Conservation (phyloP, 805 yeast genomes). For the Teunomyces atbi region DNA sequence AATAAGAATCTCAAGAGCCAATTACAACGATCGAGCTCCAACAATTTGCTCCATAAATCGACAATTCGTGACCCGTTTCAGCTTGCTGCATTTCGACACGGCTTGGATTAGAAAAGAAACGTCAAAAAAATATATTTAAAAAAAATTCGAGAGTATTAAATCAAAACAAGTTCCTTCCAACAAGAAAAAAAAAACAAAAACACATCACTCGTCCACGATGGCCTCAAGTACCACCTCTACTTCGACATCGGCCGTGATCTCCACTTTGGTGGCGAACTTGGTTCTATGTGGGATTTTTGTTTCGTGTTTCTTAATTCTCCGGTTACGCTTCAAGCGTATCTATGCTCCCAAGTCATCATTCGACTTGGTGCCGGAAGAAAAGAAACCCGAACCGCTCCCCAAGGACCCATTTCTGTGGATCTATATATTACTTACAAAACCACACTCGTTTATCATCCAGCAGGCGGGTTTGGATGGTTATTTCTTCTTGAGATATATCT, state of each 20-base stretch:
- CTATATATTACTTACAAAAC: constrained; percentile 55
- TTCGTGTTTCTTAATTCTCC: constrained; percentile 57
- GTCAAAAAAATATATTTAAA: background rate
- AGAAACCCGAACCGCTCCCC: constrained; percentile 73
- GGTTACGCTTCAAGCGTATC: constrained; percentile 67
- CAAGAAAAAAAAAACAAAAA: background rate
- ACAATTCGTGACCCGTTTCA: background rate
- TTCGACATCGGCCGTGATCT: constrained; percentile 72
- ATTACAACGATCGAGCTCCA: too few relatives aligned
- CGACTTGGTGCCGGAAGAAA: constrained; percentile 55
- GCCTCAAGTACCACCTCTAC: constrained; percentile 29
- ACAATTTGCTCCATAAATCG: too few relatives aligned
- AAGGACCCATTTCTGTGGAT: constrained; percentile 72
- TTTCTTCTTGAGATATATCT: constrained; percentile 78
- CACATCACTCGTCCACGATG: constrained; percentile 16
- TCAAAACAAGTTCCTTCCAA: background rate
- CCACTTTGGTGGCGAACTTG: constrained; percentile 69
- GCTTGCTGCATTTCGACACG: background rate
- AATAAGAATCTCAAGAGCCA: too few relatives aligned
- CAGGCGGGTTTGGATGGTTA: constrained; percentile 96
- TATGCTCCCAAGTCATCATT: constrained; percentile 80
- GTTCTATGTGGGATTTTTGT: constrained; percentile 63
- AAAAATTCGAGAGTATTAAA: background rate
- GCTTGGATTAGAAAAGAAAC: constrained; percentile 3
- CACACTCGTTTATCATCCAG: constrained; percentile 72